phyloP scores from a whole-genome alignment of 2,329 filamentous ascomycete genomes.

The Ascosphaera pollenicola region DNA sequence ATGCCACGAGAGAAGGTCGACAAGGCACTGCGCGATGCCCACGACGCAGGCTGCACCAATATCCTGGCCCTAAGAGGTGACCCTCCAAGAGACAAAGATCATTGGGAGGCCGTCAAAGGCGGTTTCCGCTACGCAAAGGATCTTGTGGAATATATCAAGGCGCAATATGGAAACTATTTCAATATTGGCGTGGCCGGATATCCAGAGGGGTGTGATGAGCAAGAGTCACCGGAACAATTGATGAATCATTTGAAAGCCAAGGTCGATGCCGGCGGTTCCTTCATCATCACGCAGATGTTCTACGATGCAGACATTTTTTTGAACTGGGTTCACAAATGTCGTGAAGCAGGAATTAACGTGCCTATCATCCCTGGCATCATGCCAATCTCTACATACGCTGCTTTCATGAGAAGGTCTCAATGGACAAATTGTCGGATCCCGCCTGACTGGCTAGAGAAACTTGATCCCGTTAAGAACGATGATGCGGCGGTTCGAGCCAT shows the following conservation, averaged over 20 bases:
- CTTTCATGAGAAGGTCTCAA: constrained; percentile 71
- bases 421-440: constrained; percentile 82
- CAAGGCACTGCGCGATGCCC: constrained; percentile 64
- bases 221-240: constrained; percentile 62
- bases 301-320: constrained; percentile 95
- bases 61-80: constrained; percentile 87
- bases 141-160: constrained; percentile 62
- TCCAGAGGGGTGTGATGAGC: constrained; percentile 86
- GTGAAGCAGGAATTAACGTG: constrained; percentile 60
- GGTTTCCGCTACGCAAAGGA: constrained; percentile 87
- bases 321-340: constrained; percentile 69
- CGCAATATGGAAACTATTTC: constrained; percentile 70
- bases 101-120: constrained; percentile 72
- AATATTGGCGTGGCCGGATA: constrained; percentile 96
- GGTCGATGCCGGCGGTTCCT: constrained; percentile 77
- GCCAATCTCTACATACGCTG: constrained; percentile 87
- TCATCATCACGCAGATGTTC: constrained; percentile 98
- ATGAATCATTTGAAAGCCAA: constrained; percentile 93
- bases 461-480: constrained; percentile 93
- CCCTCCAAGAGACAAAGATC: constrained; percentile 78
- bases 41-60: constrained; percentile 91
- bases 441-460: constrained; percentile 51
- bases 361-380: constrained; percentile 77
- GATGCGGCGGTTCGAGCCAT: constrained; percentile 80
- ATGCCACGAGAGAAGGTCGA: constrained; percentile 91